phyloP scores from a whole-genome alignment of 768 basidiomycete genomes.

The Phanerodontia chrysosporium region DNA sequence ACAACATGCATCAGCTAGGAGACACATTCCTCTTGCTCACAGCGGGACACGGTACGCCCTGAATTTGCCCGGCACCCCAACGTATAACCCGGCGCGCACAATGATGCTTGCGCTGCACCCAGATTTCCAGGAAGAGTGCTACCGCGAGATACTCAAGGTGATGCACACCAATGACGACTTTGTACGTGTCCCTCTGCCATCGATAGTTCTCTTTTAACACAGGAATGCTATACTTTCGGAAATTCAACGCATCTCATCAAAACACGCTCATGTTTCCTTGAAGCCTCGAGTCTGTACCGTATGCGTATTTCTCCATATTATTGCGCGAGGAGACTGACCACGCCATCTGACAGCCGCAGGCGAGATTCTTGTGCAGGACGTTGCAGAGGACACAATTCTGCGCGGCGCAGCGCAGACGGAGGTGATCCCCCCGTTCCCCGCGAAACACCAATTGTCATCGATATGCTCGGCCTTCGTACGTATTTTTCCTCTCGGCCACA shows the following conservation, averaged over 20 bases:
- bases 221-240: not conserved
- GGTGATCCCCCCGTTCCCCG: too few relatives aligned
- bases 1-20: too few relatives aligned
- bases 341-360: too few relatives aligned
- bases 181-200: not conserved
- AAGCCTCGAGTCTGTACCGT: not conserved
- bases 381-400: too few relatives aligned
- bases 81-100: not conserved
- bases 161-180: not conserved
- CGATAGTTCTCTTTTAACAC: not conserved
- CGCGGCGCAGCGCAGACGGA: too few relatives aligned
- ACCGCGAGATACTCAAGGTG: not conserved
- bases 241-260: not conserved
- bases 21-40: constrained; percentile 4
- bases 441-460: too few relatives aligned
- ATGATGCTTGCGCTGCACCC: not conserved
- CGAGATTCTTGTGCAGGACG: too few relatives aligned
- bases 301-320: not conserved
- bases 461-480: too few relatives aligned
- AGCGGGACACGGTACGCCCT: constrained; percentile 1
- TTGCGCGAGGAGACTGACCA: too few relatives aligned
- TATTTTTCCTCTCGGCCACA: too few relatives aligned
- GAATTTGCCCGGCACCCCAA: not conserved
- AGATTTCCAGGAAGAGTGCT: not conserved
- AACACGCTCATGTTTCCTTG: not conserved